phyloP scores from a whole-genome alignment of 2,329 filamentous ascomycete genomes.

The Neodidymelliopsis sp. region DNA sequence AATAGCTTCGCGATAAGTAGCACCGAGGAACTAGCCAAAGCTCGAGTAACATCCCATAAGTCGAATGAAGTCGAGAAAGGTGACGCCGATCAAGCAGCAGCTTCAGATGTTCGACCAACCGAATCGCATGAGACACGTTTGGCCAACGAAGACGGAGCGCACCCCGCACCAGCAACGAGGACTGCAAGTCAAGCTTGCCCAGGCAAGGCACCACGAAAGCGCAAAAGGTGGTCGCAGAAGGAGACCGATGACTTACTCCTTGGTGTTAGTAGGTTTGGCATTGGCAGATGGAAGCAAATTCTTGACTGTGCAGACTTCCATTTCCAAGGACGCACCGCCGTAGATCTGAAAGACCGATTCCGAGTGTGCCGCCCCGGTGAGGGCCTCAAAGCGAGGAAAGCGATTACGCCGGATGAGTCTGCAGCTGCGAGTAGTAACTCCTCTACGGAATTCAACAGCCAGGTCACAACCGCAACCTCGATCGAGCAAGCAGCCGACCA shows the following conservation, averaged over 20 bases:
- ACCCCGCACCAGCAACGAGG: neutral
- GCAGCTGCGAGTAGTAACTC: neutral
- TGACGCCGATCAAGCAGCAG: neutral
- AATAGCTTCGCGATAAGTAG: neutral
- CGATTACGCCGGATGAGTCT: conserved; percentile 50
- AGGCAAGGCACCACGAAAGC: conserved; percentile 58
- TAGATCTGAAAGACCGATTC: conserved; percentile 70
- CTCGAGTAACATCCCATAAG: neutral
- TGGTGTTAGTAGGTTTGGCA: conserved; percentile 67
- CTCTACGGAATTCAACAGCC: no score
- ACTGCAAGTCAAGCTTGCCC: conserved; percentile 20
- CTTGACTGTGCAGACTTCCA: conserved; percentile 62
- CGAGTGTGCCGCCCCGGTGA: conserved; percentile 61
- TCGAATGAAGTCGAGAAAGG: neutral
- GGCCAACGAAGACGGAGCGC: neutral
- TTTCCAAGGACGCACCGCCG: conserved; percentile 66
- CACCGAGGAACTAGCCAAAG: conserved; percentile 5
- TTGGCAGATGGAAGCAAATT: conserved; percentile 71
- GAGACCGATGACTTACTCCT: conserved; percentile 66
- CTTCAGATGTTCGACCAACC: neutral
- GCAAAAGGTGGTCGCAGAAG: conserved; percentile 68
- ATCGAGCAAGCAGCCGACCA: neutral
- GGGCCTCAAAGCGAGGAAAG: conserved; percentile 31
- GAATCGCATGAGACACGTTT: neutral
- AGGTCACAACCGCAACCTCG: neutral